phyloP scores from a whole-genome alignment of 495 filamentous ascomycete species.

The Symbiotaphrina buchneri region DNA sequence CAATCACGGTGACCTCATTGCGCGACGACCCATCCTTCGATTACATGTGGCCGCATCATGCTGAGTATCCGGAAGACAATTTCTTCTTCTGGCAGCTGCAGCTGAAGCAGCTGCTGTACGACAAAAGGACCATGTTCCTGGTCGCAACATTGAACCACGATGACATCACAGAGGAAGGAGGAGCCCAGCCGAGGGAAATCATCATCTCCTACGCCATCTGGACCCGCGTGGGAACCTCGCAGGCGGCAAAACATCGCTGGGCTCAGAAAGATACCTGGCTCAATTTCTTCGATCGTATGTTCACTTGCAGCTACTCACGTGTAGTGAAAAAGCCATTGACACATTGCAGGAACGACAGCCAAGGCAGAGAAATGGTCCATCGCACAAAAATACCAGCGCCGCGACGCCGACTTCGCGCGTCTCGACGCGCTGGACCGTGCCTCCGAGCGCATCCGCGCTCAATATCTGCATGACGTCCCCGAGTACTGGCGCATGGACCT shows the following conservation, averaged over 20 bases:
- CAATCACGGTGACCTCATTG: too few relatives aligned
- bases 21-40: slow-evolving; percentile 7
- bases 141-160: slow-evolving; percentile 1
- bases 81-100: slow-evolving; percentile 6
- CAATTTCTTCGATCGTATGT: too few relatives aligned
- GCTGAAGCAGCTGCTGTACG: slow-evolving; percentile 4
- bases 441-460: slow-evolving; percentile 1
- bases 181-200: background rate
- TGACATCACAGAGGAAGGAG: background rate
- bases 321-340: slow-evolving; percentile 2
- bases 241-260: too few relatives aligned
- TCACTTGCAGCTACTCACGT: too few relatives aligned
- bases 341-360: slow-evolving; percentile 1
- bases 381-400: slow-evolving; percentile 2
- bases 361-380: slow-evolving; percentile 4
- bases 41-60: slow-evolving; percentile 5
- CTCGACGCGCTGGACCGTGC: background rate
- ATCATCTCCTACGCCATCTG: slow-evolving; percentile 6
- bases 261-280: too few relatives aligned
- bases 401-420: slow-evolving; percentile 4
- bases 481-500: background rate
- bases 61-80: slow-evolving; percentile 7
- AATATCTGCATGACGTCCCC: slow-evolving; percentile 1
- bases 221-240: slow-evolving; percentile 3
- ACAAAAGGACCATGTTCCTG: slow-evolving; percentile 2